Evolutionary conservation across 306 rosid genomes (phyloP), one percentile per base, ranked within the genome.

Genomic region (Vigna nakashimae): DNA sequence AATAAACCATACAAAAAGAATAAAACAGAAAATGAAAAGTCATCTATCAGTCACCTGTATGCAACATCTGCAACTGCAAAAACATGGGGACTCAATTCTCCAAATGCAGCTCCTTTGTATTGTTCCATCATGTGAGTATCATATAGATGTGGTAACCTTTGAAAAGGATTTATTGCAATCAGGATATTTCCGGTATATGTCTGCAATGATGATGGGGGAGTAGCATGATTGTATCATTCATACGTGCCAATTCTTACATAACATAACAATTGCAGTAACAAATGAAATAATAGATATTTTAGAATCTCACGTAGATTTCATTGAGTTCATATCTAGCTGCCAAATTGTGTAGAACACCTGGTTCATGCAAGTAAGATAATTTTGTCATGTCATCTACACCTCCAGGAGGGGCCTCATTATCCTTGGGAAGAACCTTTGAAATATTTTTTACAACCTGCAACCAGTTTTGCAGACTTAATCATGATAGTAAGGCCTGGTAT

Each of bases 351-450:
- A 96, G 82, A 84, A 96, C 99, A 81, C 99, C 99, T 0, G 99
- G 99, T 84, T 96, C 99, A 75, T 96, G 99, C 88, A 96, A 91
- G 89, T 96, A 96, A 58, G 99, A 96, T 77, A 96, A 79, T 79
- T 96, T 96, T 80, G 99, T 96, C 99, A 96, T 96, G 93, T 96
- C 99, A 85, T 96, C 99, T 20, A 90, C 99, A 78, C 99, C 99
- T 79, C 98, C 99, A 26, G 99, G 98, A 69, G 93, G 91, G 81
- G 97, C 94, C 86, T 96, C 99, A 59, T 92, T 86, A 80, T 96
- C 99, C 91, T 91, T 91, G 36, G 99, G 99, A 69, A 89, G 91
- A 84, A 91, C 92, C 83, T 96, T 96, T 57, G 99, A 89, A 73
- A 93, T 96, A 76, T 88, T 86, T 67, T 87, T 74, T 55, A 89